phyloP scores from a whole-genome alignment of 331 rosid species.

The Erythrophleum ivorense region DNA sequence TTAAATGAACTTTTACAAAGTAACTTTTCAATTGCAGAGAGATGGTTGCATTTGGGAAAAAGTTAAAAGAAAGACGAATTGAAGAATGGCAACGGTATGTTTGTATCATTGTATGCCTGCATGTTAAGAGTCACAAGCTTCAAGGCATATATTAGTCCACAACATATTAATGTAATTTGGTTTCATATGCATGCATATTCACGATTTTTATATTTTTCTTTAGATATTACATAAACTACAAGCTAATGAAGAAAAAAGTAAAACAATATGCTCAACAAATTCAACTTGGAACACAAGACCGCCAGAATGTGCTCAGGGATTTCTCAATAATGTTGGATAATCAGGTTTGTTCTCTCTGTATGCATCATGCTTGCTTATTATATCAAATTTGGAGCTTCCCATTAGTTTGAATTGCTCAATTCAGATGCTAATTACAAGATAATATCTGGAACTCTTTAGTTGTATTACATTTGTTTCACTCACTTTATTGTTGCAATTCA shows the following conservation, averaged over 20 bases:
- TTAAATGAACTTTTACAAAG: slow-evolving; percentile 29
- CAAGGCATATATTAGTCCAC: neutral
- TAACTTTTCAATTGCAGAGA: slow-evolving; percentile 43
- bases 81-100: slow-evolving; percentile 90
- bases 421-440: neutral
- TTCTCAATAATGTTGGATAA: slow-evolving; percentile 93
- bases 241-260: slow-evolving; percentile 92
- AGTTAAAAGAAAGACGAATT: slow-evolving; percentile 84
- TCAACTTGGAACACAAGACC: slow-evolving; percentile 79
- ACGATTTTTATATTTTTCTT: slow-evolving; percentile 18
- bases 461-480: slow-evolving; percentile 22
- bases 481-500: slow-evolving; percentile 46
- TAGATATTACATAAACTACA: slow-evolving; percentile 95
- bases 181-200: slow-evolving; percentile 25
- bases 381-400: neutral
- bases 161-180: neutral
- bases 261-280: slow-evolving; percentile 86
- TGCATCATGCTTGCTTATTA: slow-evolving; percentile 1
- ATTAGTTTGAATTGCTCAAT: slow-evolving; percentile 5
- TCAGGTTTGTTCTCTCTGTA: slow-evolving; percentile 60
- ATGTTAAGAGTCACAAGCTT: neutral
- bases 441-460: slow-evolving; percentile 8
- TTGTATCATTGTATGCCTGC: neutral
- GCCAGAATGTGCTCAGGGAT: slow-evolving; percentile 85
- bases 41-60: slow-evolving; percentile 98